Base-by-base conservation (phyloP, 257 asterid species). In the Euphrasia confusa region DNA sequence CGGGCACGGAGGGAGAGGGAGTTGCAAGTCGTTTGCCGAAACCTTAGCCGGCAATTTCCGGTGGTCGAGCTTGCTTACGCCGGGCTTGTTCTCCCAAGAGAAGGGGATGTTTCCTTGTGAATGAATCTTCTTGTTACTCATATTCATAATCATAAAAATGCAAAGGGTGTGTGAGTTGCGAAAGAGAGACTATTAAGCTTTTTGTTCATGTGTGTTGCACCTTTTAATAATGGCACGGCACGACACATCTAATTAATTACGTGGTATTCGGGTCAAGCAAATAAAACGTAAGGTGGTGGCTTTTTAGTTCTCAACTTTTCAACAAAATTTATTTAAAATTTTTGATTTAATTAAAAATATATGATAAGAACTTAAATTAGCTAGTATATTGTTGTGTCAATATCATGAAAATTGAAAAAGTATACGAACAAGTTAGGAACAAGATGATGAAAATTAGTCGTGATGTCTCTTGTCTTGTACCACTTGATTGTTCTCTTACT, bases 51-150 rank as follows among this genome's bases (percentile, higher is more conserved):
- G 40, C 42, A 10, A 61, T 72, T 50, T 69, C 75, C 66, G 79
- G 13, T 5, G 73, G 74, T 8, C 17, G 53, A 10, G 21, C 83
- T 85, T 84, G 69, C 89, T 74, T 0, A 72, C 68, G 8, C 87
- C 90, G 9, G 95, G 87, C 70, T 76, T 74, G 75, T 82, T 74
- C 68, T 82, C 93, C 93, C 95, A 83, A 2, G 93, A 79, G 75
- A 83, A 88, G 39, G 93, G 83, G 48, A 84, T 69, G 13, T 77
- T 78, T 49, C 84, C 80, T 70, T 83, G 81, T 12, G 89, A 84
- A 48, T 75, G 83, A 77, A 81, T 75, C 28, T 75, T 77, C 28
- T 75, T 77, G 67, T 39, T 67, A 63, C 77, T 73, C 87, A 81
- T 77, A 15, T 12, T 50, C 10, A 50, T 14, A 30, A 30, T 30